Base-by-base conservation (phyloP, 1,284 basidiomycete species). In the Ganoderma multipileum region DNA sequence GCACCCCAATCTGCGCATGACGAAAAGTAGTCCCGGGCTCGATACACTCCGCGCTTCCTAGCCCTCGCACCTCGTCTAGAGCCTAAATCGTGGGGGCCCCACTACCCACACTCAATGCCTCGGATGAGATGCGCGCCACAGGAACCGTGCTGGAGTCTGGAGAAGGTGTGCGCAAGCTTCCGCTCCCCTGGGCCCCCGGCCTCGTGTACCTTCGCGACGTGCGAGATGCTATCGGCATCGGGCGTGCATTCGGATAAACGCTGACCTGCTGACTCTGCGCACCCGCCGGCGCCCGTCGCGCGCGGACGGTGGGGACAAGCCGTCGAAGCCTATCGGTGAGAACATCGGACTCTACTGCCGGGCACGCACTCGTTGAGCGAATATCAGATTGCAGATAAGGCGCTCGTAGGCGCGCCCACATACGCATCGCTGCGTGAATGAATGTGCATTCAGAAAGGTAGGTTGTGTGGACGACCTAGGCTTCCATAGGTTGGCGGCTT, bases 241-340 rank as follows among this genome's bases (percentile, higher is more conserved):
- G 42, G 52, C 16, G 20, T 66, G 64, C 63, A 36, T 23, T 62
- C 28, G 26, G 36, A 38, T 60, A 60, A 60, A 38, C 16, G 28
- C 12, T 63, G 68, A 44, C 58, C 70, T 67, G 70, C 65, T 71
- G 70, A 71, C 67, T n/a, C 47, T 12, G 23, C 11, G 11, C 20
- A 26, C 23, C 47, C 47, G 23, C 33, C 58, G 44, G 7, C 6
- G 63, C 30, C 47, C 41, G 63, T 52, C 61, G 61, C 50, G 38
- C 54, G 62, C 7, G 42, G n/a, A 18, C 33, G 50, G 47, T 38
- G 47, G 47, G 47, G 59, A 41, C 60, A 50, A 39, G 65, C 64
- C 63, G 50, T 28, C 66, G 64, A 69, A 72, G 71, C 68, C 71
- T 72, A 72, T 72, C 68, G 71, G 71, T 69, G 71, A 58, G 71